These are phyloP conservation scores for Vicia villosa DNA, from an alignment of 306 rosid genomes.

Conservation along the genomic window DNA sequence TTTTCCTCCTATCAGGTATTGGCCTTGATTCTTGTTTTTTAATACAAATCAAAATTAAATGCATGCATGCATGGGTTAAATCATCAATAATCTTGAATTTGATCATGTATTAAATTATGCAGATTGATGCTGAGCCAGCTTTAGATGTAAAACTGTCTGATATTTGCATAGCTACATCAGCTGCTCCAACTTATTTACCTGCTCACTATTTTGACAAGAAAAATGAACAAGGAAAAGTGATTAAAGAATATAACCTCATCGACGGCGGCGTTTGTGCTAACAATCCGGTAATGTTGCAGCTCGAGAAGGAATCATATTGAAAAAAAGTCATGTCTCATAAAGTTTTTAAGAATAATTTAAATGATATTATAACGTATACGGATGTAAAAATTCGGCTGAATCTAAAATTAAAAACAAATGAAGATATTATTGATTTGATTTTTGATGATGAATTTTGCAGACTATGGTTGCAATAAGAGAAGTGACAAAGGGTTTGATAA, in stretches of 20 bases:
- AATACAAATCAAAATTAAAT: background rate
- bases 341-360: too few relatives aligned
- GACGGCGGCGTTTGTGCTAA: constrained; percentile 48
- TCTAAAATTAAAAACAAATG: too few relatives aligned
- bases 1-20: constrained; percentile 42
- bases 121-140: constrained; percentile 7
- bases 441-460: constrained; percentile 26
- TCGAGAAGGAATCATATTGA: background rate
- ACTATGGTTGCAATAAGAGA: constrained; percentile 54
- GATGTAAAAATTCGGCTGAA: too few relatives aligned
- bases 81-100: background rate
- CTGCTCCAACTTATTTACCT: too few relatives aligned
- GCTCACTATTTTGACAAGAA: constrained; percentile 39
- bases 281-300: constrained; percentile 37
- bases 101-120: background rate
- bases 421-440: background rate
- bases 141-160: too few relatives aligned
- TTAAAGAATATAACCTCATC: constrained; percentile 35
- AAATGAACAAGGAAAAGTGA: constrained; percentile 27
- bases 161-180: too few relatives aligned
- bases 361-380: too few relatives aligned
- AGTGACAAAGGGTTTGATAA: too few relatives aligned
- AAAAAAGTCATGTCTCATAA: background rate
- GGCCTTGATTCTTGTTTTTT: background rate
- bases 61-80: background rate